These are phyloP conservation scores for Globisporangium okanoganense DNA, from an alignment of 352 stramenopile species.

Conservation along the genomic window DNA sequence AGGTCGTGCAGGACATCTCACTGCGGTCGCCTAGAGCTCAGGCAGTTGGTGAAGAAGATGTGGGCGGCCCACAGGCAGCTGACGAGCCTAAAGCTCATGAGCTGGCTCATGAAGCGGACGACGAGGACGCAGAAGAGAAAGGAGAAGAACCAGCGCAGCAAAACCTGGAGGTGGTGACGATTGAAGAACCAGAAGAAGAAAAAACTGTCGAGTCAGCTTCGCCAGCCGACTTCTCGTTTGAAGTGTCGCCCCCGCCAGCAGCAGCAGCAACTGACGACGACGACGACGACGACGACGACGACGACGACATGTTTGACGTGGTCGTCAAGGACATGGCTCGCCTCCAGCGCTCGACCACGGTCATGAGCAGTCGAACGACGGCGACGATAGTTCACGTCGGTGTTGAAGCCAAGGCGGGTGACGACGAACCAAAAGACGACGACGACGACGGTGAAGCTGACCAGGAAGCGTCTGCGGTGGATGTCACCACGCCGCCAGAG, in stretches of 20 bases:
- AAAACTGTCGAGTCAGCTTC: neutral
- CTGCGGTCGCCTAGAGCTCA: neutral
- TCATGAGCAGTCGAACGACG: neutral
- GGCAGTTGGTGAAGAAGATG: neutral
- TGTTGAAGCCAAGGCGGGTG: neutral
- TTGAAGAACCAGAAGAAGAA: neutral
- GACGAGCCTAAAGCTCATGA: neutral
- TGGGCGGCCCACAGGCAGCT: too few species aligned
- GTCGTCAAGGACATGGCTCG: neutral
- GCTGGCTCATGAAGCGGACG: neutral
- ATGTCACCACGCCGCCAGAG: neutral
- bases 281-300: neutral
- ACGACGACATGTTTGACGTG: neutral
- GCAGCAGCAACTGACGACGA: neutral
- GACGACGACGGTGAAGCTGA: neutral
- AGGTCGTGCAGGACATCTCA: conserved; percentile 3
- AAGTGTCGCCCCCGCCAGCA: neutral
- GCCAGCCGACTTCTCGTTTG: conserved; percentile 2
- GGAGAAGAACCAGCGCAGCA: neutral
- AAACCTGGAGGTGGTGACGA: neutral
- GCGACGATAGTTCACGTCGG: neutral
- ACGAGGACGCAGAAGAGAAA: neutral
- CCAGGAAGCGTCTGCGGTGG: neutral
- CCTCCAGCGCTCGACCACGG: neutral
- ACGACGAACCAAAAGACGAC: neutral